Evolutionary conservation across 768 basidiomycete genomes (phyloP).

Genomic region (Collybia sordida): DNA sequence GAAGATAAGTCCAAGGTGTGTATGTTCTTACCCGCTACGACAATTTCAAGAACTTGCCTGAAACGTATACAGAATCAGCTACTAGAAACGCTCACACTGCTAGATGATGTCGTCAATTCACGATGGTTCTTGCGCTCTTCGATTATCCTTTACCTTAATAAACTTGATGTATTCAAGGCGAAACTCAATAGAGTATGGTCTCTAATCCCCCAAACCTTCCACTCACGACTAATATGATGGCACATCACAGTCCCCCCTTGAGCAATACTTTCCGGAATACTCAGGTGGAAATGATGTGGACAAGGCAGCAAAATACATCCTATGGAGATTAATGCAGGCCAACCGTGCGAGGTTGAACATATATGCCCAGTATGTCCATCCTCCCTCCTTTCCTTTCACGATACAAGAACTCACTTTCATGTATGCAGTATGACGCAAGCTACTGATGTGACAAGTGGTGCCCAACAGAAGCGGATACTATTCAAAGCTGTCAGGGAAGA

Average conservation of each 20-base stretch:
- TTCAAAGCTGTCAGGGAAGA: constrained; percentile 83
- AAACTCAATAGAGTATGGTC: constrained; percentile 66
- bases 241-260: constrained; percentile 68
- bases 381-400: constrained; percentile 33
- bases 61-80: constrained; percentile 70
- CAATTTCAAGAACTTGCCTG: neutral
- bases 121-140: constrained; percentile 91
- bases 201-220: neutral
- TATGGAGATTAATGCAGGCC: constrained; percentile 94
- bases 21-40: constrained; percentile 6
- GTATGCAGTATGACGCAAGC: constrained; percentile 64
- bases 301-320: constrained; percentile 91
- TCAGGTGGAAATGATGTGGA: constrained; percentile 87
- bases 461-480: constrained; percentile 50
- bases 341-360: constrained; percentile 84
- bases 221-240: constrained; percentile 45
- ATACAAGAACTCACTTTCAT: neutral
- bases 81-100: constrained; percentile 87
- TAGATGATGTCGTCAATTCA: constrained; percentile 91
- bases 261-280: constrained; percentile 84
- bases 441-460: constrained; percentile 66
- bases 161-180: constrained; percentile 90
- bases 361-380: constrained; percentile 85
- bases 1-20: constrained; percentile 67
- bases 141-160: constrained; percentile 90